These are phyloP conservation scores for Annulohypoxylon maeteangense DNA, from an alignment of 495 filamentous ascomycete genomes.

Conservation along the genomic window DNA sequence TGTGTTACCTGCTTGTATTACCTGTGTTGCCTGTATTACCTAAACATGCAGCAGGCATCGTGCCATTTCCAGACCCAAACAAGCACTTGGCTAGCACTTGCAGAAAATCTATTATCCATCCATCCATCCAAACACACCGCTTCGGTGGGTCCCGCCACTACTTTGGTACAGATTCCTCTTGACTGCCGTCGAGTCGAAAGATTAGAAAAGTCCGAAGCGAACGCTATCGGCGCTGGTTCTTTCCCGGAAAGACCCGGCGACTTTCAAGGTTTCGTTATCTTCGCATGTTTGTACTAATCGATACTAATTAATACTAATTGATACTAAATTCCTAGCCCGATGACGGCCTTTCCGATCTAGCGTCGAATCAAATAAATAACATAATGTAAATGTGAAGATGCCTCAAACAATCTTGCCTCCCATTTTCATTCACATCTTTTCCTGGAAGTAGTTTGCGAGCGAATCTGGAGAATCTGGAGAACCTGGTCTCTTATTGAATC, in stretches of 20 bases:
- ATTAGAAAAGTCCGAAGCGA: slow-evolving; percentile 38
- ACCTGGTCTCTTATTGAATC: neutral
- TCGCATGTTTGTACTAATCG: slow-evolving; percentile 16
- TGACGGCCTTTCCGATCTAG: slow-evolving; percentile 33
- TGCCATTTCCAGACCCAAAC: slow-evolving; percentile 15
- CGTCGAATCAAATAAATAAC: neutral
- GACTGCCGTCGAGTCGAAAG: neutral
- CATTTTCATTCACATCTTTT: neutral
- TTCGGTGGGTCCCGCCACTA: slow-evolving; percentile 23
- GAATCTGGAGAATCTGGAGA: neutral
- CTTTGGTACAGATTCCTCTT: neutral
- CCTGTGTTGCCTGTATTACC: slow-evolving; percentile 17
- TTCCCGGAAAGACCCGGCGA: slow-evolving; percentile 39
- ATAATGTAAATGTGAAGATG: slow-evolving; percentile 5
- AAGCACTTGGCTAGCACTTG: neutral
- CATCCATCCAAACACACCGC: slow-evolving; percentile 7
- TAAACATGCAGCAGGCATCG: slow-evolving; percentile 7
- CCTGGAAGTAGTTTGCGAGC: neutral
- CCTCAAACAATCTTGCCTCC: neutral
- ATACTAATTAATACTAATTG: neutral
- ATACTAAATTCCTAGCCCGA: slow-evolving; percentile 32
- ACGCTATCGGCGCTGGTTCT: slow-evolving; percentile 35
- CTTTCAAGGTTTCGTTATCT: slow-evolving; percentile 32
- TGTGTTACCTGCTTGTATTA: neutral
- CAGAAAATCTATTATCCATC: slow-evolving; percentile 1